phyloP scores from a whole-genome alignment of 2,329 filamentous ascomycete species.

The Alternaria longipes region DNA sequence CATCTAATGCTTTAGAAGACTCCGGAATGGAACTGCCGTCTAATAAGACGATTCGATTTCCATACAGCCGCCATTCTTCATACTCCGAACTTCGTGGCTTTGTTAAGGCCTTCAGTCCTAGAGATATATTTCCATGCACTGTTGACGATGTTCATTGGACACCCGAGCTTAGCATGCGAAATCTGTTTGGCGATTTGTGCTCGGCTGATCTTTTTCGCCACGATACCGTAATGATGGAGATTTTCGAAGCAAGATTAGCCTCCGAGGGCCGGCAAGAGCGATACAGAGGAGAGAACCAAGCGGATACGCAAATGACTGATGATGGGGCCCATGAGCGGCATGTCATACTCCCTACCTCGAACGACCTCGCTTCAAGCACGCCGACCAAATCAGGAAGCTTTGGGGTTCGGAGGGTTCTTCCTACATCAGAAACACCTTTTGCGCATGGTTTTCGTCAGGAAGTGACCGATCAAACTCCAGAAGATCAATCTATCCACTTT shows the following conservation, averaged over 20 bases:
- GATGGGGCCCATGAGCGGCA: background rate
- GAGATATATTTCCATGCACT: slow-evolving; percentile 85
- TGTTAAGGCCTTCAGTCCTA: slow-evolving; percentile 72
- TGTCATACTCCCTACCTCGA: background rate
- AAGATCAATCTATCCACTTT: background rate
- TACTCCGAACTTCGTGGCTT: slow-evolving; percentile 80
- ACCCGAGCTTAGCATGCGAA: slow-evolving; percentile 68
- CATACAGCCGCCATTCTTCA: slow-evolving; percentile 90
- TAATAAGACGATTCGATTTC: slow-evolving; percentile 65
- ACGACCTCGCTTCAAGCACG: background rate
- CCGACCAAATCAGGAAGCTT: background rate
- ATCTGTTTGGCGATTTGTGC: slow-evolving; percentile 77
- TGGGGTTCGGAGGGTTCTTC: background rate
- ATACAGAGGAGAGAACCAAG: slow-evolving; percentile 20
- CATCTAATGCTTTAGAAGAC: slow-evolving; percentile 21
- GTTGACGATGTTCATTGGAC: slow-evolving; percentile 70
- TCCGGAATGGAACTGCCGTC: background rate
- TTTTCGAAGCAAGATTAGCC: slow-evolving; percentile 31
- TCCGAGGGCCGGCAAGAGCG: slow-evolving; percentile 21
- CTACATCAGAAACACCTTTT: background rate
- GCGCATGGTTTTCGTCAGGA: background rate
- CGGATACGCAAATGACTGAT: slow-evolving; percentile 21
- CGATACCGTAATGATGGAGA: slow-evolving; percentile 67
- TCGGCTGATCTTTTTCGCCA: slow-evolving; percentile 68
- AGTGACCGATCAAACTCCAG: background rate